Conservation (phyloP, 1,284 basidiomycete species). For the Boletellus dicymbophilus region DNA sequence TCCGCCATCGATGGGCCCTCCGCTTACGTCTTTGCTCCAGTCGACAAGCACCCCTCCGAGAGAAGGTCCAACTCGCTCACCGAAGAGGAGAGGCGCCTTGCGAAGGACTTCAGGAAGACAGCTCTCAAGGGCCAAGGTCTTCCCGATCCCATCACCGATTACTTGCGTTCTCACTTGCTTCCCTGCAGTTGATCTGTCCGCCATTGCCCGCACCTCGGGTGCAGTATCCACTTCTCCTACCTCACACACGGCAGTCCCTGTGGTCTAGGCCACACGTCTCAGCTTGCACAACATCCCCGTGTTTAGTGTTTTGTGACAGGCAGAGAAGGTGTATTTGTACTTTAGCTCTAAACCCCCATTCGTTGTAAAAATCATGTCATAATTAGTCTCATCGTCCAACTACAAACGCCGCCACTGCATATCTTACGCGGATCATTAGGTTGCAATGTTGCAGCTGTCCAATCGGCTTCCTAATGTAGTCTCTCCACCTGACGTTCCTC, state of each 20-base stretch:
- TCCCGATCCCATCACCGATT: slow-evolving; percentile 13
- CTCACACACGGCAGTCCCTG: slow-evolving; percentile 34
- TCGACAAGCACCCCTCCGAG: slow-evolving; percentile 21
- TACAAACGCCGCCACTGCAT: too few species aligned
- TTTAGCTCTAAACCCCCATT: not conserved
- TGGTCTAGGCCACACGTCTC: slow-evolving; percentile 33
- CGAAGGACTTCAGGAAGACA: slow-evolving; percentile 66
- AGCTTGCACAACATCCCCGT: slow-evolving; percentile 1
- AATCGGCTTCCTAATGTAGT: too few species aligned
- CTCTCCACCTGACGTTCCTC: too few species aligned
- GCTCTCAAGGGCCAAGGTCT: slow-evolving; percentile 60
- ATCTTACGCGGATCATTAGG: too few species aligned
- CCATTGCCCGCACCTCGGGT: slow-evolving; percentile 80
- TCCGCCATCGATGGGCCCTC: slow-evolving; percentile 10
- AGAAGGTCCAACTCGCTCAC: slow-evolving; percentile 45
- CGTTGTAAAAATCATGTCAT: not conserved
- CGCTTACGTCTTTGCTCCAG: slow-evolving; percentile 9
- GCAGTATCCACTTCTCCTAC: slow-evolving; percentile 71
- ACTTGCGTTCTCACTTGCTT: slow-evolving; percentile 4
- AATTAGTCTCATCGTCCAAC: not conserved
- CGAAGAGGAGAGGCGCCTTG: slow-evolving; percentile 67
- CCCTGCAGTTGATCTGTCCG: slow-evolving; percentile 62
- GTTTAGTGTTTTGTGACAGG: slow-evolving; percentile 6
- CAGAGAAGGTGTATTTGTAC: slow-evolving; percentile 25
- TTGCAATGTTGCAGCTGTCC: too few species aligned